Evolutionary conservation across 78 protist genomes (phyloP).

Genomic region (Dictyostelium capitatum): DNA sequence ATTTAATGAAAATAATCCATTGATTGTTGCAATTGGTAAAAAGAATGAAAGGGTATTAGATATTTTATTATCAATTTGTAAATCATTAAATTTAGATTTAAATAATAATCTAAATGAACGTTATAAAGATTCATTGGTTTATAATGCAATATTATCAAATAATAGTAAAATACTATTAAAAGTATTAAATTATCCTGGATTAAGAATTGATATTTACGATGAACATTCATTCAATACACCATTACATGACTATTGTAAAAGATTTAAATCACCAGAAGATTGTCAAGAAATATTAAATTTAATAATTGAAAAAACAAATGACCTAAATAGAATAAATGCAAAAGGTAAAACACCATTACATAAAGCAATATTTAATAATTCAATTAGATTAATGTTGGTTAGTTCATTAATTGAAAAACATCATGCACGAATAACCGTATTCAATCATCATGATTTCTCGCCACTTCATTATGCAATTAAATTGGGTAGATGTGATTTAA

Average conservation of each 20-base stretch:
- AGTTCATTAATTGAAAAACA: constrained; percentile 20
- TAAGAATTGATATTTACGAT: constrained; percentile 63
- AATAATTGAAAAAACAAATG: constrained; percentile 22
- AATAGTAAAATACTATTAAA: constrained; percentile 31
- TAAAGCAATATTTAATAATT: constrained; percentile 78
- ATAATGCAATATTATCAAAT: constrained; percentile 50
- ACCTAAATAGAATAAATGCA: constrained; percentile 64
- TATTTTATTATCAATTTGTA: neutral
- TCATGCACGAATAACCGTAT: constrained; percentile 54
- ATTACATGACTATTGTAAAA: constrained; percentile 81
- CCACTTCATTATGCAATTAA: constrained; percentile 83
- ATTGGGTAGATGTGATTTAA: constrained; percentile 78
- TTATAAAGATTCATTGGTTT: constrained; percentile 52
- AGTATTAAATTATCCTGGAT: constrained; percentile 15
- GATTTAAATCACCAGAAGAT: constrained; percentile 29
- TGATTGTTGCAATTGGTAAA: neutral
- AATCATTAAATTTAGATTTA: constrained; percentile 15
- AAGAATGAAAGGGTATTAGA: neutral
- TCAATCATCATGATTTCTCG: constrained; percentile 15
- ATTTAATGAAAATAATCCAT: neutral
- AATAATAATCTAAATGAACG: constrained; percentile 63
- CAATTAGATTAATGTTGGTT: constrained; percentile 64
- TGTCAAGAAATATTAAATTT: neutral
- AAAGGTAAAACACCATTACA: constrained; percentile 88
- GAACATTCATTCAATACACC: constrained; percentile 65